phyloP scores from a whole-genome alignment of 768 basidiomycete species.

The Wakefieldia striispora region DNA sequence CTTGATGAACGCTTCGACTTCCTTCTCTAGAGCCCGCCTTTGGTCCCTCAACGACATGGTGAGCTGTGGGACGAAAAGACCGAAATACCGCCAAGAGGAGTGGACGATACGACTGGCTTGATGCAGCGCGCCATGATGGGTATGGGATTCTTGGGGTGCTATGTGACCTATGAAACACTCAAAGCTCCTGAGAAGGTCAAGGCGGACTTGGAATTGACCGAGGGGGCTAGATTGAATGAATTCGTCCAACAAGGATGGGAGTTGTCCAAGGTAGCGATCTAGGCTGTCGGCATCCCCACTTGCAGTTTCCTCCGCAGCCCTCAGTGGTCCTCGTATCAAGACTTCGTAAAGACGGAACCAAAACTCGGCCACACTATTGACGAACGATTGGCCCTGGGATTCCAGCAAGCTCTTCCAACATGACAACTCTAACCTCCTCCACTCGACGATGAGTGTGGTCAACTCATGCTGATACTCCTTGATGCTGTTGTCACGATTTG shows the following conservation, averaged over 20 bases:
- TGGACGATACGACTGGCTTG: constrained; percentile 59
- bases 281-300: constrained; percentile 33
- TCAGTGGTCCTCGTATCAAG: constrained; percentile 59
- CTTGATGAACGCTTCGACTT: constrained; percentile 83
- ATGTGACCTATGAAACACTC: constrained; percentile 46
- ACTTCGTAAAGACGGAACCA: constrained; percentile 92
- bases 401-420: constrained; percentile 84
- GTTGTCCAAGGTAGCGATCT: constrained; percentile 54
- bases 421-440: constrained; percentile 86
- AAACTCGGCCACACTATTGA: constrained; percentile 59
- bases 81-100: constrained; percentile 60
- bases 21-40: constrained; percentile 66
- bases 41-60: constrained; percentile 50
- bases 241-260: constrained; percentile 77
- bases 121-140: constrained; percentile 35
- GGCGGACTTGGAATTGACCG: constrained; percentile 74
- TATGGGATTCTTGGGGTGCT: constrained; percentile 28
- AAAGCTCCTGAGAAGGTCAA: constrained; percentile 71
- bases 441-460: constrained; percentile 74
- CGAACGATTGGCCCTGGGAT: constrained; percentile 54
- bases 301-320: constrained; percentile 41
- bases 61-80: constrained; percentile 54
- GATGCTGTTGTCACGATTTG: constrained; percentile 88
- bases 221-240: constrained; percentile 75
- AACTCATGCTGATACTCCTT: constrained; percentile 62